Evolutionary conservation across 805 yeast species (phyloP).

Genomic region (Saccharomycopsis synnaedendra): DNA sequence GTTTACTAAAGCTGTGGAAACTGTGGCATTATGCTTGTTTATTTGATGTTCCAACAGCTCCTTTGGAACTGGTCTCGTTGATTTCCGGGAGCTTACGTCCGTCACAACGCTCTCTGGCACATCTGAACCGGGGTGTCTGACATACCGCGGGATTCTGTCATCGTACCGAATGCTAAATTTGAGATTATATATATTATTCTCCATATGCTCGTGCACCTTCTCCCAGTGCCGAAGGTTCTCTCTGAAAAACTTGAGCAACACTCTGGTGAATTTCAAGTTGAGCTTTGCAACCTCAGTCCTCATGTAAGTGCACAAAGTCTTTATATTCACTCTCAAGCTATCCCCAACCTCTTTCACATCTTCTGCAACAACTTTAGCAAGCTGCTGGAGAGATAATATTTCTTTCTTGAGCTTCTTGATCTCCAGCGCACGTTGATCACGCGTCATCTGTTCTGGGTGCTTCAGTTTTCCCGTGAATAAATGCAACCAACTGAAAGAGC

Average conservation of each 20-base stretch:
- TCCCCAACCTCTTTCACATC: conserved; percentile 28
- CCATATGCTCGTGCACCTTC: conserved; percentile 6
- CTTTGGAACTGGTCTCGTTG: neutral
- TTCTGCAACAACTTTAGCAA: conserved; percentile 25
- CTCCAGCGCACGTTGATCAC: conserved; percentile 27
- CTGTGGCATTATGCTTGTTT: conserved; percentile 6
- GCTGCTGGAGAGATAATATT: conserved; percentile 27
- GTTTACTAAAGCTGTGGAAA: neutral
- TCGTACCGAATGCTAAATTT: conserved; percentile 13
- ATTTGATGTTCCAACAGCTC: conserved; percentile 9
- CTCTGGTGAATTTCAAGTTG: conserved; percentile 23
- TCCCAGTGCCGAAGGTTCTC: conserved; percentile 18
- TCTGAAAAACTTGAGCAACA: conserved; percentile 25
- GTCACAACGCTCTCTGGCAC: neutral
- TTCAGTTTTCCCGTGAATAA: conserved; percentile 12
- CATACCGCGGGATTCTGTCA: conserved; percentile 15
- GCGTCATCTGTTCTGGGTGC: conserved; percentile 21
- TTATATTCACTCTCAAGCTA: conserved; percentile 24
- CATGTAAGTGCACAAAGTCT: conserved; percentile 20
- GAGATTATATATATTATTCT: conserved; percentile 14
- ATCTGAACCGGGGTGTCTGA: conserved; percentile 11
- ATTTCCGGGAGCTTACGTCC: neutral
- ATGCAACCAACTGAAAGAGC: conserved; percentile 7
- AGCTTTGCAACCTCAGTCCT: conserved; percentile 22
- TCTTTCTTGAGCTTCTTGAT: conserved; percentile 26